A percentile compares a stretch with the other conserved stretches of the same genome.
phyloP scores from a whole-genome alignment of 805 yeast species.

The Candida maris region DNA sequence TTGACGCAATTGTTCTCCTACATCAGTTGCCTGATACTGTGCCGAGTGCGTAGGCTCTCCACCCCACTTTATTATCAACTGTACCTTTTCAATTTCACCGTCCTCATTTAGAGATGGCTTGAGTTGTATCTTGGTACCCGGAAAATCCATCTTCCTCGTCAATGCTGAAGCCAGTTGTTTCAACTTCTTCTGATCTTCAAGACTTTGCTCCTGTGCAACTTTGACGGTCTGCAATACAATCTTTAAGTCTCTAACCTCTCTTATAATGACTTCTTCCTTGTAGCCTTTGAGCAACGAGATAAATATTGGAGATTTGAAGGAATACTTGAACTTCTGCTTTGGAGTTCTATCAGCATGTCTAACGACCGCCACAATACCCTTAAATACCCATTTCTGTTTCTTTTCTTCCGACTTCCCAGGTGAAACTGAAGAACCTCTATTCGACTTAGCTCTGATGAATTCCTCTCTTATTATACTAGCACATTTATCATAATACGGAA shows the following conservation, averaged over 20 bases:
- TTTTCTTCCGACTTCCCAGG: constrained; percentile 46
- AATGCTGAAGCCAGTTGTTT: constrained; percentile 75
- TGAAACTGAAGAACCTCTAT: constrained; percentile 38
- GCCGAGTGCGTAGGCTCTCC: constrained; percentile 99
- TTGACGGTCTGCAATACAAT: constrained; percentile 83
- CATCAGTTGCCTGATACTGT: constrained; percentile 85
- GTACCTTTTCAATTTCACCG: constrained; percentile 85
- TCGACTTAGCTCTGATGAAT: constrained; percentile 60
- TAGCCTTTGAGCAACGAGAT: constrained; percentile 88
- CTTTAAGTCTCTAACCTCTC: constrained; percentile 81
- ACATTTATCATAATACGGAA: constrained; percentile 78
- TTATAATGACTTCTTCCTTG: constrained; percentile 90
- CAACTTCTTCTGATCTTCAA: constrained; percentile 79
- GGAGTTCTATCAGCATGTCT: constrained; percentile 99
- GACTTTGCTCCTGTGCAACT: constrained; percentile 70
- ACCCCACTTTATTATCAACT: constrained; percentile 96
- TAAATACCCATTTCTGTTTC: constrained; percentile 93
- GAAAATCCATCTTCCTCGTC: constrained; percentile 82
- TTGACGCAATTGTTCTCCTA: constrained; percentile 94
- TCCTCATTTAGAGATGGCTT: constrained; percentile 76
- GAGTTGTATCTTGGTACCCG: constrained; percentile 94
- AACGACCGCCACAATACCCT: constrained; percentile 85
- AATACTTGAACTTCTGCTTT: constrained; percentile 93
- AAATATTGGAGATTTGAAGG: constrained; percentile 84
- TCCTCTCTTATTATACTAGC: constrained; percentile 71